A percentile compares a stretch with the other conserved stretches of the same genome.
Evolutionary conservation across 2,329 filamentous ascomycete species (phyloP).

Genomic region (Ophiosphaerella narmari): DNA sequence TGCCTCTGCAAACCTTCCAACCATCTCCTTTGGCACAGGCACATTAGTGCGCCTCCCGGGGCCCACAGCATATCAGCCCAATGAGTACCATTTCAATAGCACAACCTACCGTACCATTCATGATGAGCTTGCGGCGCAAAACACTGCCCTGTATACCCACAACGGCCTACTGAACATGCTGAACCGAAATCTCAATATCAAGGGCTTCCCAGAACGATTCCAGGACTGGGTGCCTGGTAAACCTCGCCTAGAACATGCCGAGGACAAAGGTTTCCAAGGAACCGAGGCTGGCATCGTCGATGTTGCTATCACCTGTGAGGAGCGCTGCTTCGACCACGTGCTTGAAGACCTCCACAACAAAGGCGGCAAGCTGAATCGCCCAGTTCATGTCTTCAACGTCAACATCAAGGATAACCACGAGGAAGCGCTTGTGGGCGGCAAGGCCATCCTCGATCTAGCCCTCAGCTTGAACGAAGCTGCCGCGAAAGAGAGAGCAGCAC

Average conservation of each 20-base stretch:
- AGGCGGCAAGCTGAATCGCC: conserved; percentile 83
- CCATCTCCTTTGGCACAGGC: conserved; percentile 96
- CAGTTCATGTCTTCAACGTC: conserved; percentile 97
- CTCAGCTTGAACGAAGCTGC: conserved; percentile 82
- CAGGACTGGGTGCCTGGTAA: conserved; percentile 94
- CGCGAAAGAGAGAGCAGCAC: conserved; percentile 70
- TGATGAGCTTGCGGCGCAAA: conserved; percentile 84
- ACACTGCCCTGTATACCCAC: conserved; percentile 81
- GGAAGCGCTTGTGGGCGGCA: conserved; percentile 87
- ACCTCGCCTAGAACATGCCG: conserved; percentile 73
- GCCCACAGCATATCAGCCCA: conserved; percentile 87
- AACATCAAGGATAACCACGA: conserved; percentile 99
- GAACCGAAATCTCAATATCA: conserved; percentile 85
- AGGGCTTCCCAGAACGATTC: conserved; percentile 95
- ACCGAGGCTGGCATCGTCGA: conserved; percentile 90
- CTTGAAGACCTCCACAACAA: conserved; percentile 89
- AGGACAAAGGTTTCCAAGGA: conserved; percentile 75
- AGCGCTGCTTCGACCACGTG: conserved; percentile 97
- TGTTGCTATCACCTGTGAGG: conserved; percentile 95
- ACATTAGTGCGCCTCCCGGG: conserved; percentile 92
- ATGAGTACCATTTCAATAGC: conserved; percentile 97
- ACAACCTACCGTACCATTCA: conserved; percentile 96
- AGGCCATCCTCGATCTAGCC: conserved; percentile 89
- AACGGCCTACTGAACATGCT: conserved; percentile 98
- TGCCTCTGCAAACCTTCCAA: conserved; percentile 81